Conservation (phyloP, 1,284 basidiomycete genomes). For the Cutaneotrichosporon curvatum region DNA sequence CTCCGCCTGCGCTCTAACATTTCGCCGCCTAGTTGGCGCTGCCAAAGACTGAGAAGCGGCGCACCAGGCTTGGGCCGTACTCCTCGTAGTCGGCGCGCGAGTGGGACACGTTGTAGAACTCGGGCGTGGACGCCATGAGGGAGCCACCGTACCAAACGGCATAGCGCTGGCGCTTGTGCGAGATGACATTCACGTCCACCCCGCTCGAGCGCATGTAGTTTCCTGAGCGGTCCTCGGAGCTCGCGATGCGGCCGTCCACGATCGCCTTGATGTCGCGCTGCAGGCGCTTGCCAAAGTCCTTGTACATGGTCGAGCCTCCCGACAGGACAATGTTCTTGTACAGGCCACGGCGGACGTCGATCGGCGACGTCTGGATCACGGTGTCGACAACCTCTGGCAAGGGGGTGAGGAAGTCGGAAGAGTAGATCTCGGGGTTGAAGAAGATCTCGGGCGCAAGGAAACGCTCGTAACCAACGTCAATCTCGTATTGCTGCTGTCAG, state of each 20-base stretch:
- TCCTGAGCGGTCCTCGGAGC: conserved; percentile 67
- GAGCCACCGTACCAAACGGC: conserved; percentile 99
- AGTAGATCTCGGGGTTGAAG: conserved; percentile 99
- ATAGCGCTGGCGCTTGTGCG: conserved; percentile 95
- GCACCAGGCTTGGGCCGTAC: conserved; percentile 89
- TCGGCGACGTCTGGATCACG: conserved; percentile 93
- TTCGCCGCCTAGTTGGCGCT: conserved; percentile 59
- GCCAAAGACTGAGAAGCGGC: conserved; percentile 90
- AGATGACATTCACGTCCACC: conserved; percentile 94
- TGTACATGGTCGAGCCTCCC: conserved; percentile 96
- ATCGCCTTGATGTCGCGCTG: conserved; percentile 92
- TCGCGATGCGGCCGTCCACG: conserved; percentile 82
- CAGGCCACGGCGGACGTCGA: conserved; percentile 85
- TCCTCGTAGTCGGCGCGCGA: conserved; percentile 97
- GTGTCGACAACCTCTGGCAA: conserved; percentile 93
- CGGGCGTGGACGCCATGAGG: conserved; percentile 86
- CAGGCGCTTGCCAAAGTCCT: conserved; percentile 91
- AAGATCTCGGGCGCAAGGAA: conserved; percentile 99
- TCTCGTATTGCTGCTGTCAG: conserved; percentile 63
- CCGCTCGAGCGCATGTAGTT: conserved; percentile 76
- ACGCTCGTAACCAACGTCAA: conserved; percentile 97
- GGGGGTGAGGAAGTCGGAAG: conserved; percentile 95
- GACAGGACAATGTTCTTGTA: conserved; percentile 97
- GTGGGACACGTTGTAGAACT: conserved; percentile 96
- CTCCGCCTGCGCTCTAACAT: no score